Percentiles rank a stretch among this genome's conserved stretches.
These are phyloP conservation scores for Dioscorea alata DNA, from an alignment of 106 monocot species.

Conservation along the genomic window DNA sequence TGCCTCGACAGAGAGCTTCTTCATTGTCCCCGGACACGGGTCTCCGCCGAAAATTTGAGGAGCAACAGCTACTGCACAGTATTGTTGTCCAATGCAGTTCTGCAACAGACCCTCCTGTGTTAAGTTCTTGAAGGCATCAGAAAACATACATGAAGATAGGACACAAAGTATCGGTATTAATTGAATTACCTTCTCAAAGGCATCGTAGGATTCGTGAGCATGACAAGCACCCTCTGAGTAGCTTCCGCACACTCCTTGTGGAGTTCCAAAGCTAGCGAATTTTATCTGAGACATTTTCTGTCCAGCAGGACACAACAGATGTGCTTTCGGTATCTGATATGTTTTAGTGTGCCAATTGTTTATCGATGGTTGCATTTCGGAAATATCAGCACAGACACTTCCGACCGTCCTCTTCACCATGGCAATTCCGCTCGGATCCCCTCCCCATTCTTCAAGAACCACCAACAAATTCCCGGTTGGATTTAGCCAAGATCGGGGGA, in stretches of 20 bases:
- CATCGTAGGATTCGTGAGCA: conserved; percentile 27
- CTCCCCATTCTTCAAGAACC: conserved; percentile 46
- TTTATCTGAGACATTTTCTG: conserved; percentile 23
- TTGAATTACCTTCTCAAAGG: conserved; percentile 21
- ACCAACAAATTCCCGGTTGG: conserved; percentile 37
- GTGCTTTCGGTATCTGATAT: conserved; percentile 15
- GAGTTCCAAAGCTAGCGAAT: conserved; percentile 33
- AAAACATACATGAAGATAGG: neutral
- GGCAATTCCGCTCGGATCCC: conserved; percentile 31
- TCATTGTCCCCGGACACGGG: conserved; percentile 61
- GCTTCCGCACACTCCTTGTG: conserved; percentile 27
- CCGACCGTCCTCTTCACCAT: conserved; percentile 32
- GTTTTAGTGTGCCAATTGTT: conserved; percentile 5
- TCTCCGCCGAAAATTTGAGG: conserved; percentile 59
- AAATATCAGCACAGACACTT: conserved; percentile 13
- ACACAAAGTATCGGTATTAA: too few species aligned
- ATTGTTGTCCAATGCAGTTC: conserved; percentile 54
- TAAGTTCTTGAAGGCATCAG: conserved; percentile 5
- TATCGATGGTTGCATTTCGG: conserved; percentile 21
- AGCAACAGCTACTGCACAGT: conserved; percentile 37
- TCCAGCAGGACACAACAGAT: conserved; percentile 17
- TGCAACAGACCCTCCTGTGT: conserved; percentile 25
- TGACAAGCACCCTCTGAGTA: conserved; percentile 28
- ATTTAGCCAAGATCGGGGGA: conserved; percentile 41
- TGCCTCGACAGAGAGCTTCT: conserved; percentile 53